Percentiles rank a stretch among this genome's conserved stretches.
phyloP scores from a whole-genome alignment of 108 stramenopile species.

The Mediolabrus comicus region DNA sequence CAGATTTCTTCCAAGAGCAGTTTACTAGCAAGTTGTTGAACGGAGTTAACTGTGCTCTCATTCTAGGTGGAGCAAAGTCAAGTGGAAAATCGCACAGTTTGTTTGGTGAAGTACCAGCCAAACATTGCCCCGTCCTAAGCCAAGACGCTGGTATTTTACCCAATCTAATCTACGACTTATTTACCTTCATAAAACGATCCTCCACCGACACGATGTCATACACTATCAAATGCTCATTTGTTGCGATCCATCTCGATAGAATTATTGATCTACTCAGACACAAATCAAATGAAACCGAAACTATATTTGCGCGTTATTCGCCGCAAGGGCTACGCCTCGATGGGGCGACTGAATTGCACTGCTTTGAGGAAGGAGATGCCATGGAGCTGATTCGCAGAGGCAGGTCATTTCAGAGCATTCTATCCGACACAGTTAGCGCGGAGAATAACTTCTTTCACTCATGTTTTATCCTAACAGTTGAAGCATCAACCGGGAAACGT shows the following conservation, averaged over 20 bases:
- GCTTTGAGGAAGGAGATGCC: conserved; percentile 7
- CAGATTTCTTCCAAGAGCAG: conserved; percentile 1
- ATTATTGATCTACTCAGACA: conserved; percentile 11
- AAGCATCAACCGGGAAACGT: background rate
- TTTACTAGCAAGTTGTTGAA: conserved; percentile 10
- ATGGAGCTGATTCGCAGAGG: conserved; percentile 6
- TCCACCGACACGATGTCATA: background rate
- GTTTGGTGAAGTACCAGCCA: background rate
- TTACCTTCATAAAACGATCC: background rate
- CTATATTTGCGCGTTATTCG: conserved; percentile 6
- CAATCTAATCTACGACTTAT: background rate
- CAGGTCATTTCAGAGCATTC: background rate
- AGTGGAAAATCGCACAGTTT: conserved; percentile 16
- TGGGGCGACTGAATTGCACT: conserved; percentile 15
- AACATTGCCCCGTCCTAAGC: background rate
- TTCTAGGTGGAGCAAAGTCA: conserved; percentile 4
- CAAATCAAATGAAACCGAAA: background rate
- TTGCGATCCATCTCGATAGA: conserved; percentile 6
- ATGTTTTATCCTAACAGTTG: conserved; percentile 1
- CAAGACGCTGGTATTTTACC: background rate
- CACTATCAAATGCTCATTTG: background rate
- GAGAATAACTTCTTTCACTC: conserved; percentile 10
- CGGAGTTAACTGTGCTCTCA: conserved; percentile 5
- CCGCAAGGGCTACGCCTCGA: background rate
- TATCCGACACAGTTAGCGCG: background rate